A percentile compares a stretch with the other conserved stretches of the same genome.
phyloP scores from a whole-genome alignment of 1,139 yeast genomes.

The Blastobotrys indianensis region DNA sequence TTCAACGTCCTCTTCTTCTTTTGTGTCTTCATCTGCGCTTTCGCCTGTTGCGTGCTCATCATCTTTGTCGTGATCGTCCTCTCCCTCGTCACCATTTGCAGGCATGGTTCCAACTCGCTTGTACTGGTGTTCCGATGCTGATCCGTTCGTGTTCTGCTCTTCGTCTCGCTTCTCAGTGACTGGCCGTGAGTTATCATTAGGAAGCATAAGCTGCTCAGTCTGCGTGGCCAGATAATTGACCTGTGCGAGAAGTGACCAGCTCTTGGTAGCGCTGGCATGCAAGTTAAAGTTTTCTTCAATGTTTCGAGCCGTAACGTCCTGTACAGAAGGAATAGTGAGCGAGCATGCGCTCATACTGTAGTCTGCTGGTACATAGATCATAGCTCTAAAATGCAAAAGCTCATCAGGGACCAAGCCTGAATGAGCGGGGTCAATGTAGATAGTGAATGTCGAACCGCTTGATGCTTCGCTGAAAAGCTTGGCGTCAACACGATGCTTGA shows the following conservation, averaged over 20 bases:
- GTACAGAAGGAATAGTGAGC: conserved; percentile 19
- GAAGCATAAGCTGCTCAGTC: conserved; percentile 23
- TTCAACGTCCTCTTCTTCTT: conserved; percentile 3
- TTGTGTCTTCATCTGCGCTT: conserved; percentile 7
- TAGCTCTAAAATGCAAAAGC: conserved; percentile 18
- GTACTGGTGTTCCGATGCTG: background rate
- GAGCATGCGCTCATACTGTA: conserved; percentile 22
- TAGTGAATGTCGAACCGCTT: conserved; percentile 17
- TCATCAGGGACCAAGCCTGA: conserved; percentile 23
- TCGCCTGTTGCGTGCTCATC: conserved; percentile 4
- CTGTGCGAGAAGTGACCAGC: conserved; percentile 30
- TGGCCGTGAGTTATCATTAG: conserved; percentile 8
- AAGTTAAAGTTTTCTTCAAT: conserved; percentile 29
- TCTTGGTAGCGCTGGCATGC: conserved; percentile 22
- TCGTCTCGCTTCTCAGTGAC: background rate
- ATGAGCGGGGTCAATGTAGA: conserved; percentile 17
- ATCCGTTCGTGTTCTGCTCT: background rate
- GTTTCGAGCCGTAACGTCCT: conserved; percentile 22
- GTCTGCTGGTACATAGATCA: conserved; percentile 27
- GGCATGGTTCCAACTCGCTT: background rate
- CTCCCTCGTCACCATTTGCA: background rate
- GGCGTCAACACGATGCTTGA: conserved; percentile 19
- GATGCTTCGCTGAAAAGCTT: conserved; percentile 14
- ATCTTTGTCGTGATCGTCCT: conserved; percentile 5
- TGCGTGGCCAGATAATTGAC: conserved; percentile 28